Conservation (phyloP, 192 early-diverging fungal species). For the Podila epigama region DNA sequence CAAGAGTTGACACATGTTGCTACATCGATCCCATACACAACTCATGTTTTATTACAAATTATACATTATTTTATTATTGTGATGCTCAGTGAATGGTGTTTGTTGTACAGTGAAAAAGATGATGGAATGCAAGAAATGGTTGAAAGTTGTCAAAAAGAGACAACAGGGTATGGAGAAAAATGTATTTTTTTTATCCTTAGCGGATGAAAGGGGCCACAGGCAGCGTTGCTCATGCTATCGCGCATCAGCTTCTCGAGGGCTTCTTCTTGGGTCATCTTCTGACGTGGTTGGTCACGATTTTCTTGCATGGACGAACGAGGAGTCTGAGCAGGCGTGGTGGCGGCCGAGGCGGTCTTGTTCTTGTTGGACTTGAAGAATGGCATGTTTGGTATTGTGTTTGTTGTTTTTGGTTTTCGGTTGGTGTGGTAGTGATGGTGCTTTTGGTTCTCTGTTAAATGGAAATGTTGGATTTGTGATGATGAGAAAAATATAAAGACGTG, state of each 20-base stretch:
- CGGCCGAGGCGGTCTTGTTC: neutral
- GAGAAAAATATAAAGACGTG: neutral
- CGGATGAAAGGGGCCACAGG: constrained; percentile 23
- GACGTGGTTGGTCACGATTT: constrained; percentile 1
- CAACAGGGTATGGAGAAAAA: too few species aligned
- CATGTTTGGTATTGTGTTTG: neutral
- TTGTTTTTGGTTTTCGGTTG: neutral
- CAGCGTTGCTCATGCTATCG: constrained; percentile 16
- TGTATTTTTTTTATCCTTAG: too few species aligned
- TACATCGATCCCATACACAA: too few species aligned
- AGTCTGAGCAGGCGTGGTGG: constrained; percentile 9
- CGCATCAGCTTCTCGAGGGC: constrained; percentile 6
- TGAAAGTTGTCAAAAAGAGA: too few species aligned
- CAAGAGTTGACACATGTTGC: too few species aligned
- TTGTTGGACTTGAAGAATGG: constrained; percentile 10
- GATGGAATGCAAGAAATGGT: too few species aligned
- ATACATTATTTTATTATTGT: too few species aligned
- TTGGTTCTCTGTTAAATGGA: neutral
- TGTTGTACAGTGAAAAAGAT: too few species aligned
- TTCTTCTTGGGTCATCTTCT: constrained; percentile 24
- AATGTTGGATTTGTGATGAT: neutral
- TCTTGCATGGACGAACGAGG: constrained; percentile 32
- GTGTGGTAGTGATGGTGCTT: neutral
- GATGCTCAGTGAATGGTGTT: too few species aligned
- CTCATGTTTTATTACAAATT: too few species aligned